These are phyloP conservation scores for Gossypium rotundifolium DNA, from an alignment of 345 rosid species.

Conservation along the genomic window DNA sequence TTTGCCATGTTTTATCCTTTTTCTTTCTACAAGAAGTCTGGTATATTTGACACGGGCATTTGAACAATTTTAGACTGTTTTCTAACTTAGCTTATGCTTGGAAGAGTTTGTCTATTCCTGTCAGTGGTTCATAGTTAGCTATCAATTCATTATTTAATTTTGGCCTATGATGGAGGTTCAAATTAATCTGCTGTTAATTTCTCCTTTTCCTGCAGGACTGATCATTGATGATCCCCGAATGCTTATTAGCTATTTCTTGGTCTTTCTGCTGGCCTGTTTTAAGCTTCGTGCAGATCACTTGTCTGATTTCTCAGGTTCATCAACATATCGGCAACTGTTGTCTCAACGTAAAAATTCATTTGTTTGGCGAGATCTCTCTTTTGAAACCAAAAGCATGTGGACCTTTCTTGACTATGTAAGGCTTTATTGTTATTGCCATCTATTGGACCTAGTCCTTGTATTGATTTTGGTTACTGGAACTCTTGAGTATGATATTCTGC, in stretches of 20 bases:
- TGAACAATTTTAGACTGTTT: neutral
- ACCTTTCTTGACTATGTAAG: conserved; percentile 84
- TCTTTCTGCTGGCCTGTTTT: conserved; percentile 83
- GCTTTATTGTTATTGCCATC: conserved; percentile 87
- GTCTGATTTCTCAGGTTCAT: conserved; percentile 67
- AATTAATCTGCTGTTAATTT: conserved; percentile 10
- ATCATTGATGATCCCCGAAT: conserved; percentile 76
- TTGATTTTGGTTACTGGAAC: conserved; percentile 89
- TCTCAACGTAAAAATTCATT: conserved; percentile 73
- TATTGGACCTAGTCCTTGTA: conserved; percentile 85
- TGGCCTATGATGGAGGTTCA: neutral
- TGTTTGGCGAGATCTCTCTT: conserved; percentile 92
- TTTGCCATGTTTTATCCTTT: neutral
- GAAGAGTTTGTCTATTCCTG: neutral
- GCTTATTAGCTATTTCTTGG: conserved; percentile 74
- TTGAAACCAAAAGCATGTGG: conserved; percentile 98
- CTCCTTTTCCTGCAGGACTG: conserved; percentile 45
- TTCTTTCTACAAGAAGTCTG: conserved; percentile 9
- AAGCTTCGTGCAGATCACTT: conserved; percentile 81
- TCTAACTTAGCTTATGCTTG: neutral
- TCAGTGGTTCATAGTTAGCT: neutral
- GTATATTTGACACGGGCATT: neutral
- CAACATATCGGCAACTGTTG: conserved; percentile 72
- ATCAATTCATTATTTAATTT: conserved; percentile 9
- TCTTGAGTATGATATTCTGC: conserved; percentile 91